Evolutionary conservation across 306 rosid genomes (phyloP).

Genomic region (Alnus rubra): DNA sequence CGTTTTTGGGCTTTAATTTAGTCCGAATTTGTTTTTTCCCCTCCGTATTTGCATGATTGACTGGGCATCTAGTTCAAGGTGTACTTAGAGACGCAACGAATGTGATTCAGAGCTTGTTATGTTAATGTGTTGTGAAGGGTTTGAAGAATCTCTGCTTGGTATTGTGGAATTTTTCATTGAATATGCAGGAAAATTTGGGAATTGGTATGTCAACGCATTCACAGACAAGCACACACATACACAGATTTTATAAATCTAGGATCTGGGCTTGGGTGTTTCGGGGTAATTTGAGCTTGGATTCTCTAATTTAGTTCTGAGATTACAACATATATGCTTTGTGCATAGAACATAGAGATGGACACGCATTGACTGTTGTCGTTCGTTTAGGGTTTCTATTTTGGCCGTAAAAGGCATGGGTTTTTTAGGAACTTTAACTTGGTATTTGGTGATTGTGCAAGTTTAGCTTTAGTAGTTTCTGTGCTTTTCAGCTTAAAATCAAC

Average conservation of each 20-base stretch:
- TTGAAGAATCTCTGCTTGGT: slow-evolving; percentile 8
- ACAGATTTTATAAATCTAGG: not conserved
- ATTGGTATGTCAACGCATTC: not conserved
- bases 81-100: not conserved
- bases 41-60: not conserved
- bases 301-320: not conserved
- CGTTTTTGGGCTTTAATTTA: not conserved
- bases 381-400: not conserved
- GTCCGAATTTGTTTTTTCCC: not conserved
- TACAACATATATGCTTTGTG: not conserved
- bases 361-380: not conserved
- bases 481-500: not conserved
- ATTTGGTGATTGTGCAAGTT: not conserved
- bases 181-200: not conserved
- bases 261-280: not conserved
- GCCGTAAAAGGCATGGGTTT: not conserved
- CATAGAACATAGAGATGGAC: not conserved
- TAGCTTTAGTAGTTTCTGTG: not conserved
- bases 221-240: not conserved
- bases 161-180: not conserved
- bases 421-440: not conserved
- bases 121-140: not conserved
- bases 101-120: not conserved
- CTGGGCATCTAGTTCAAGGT: not conserved
- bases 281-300: slow-evolving; percentile 3